Evolutionary conservation across 2,329 filamentous ascomycete genomes (phyloP), one percentile per base, ranked within the genome.

Genomic region (Nectriaceae sp.): DNA sequence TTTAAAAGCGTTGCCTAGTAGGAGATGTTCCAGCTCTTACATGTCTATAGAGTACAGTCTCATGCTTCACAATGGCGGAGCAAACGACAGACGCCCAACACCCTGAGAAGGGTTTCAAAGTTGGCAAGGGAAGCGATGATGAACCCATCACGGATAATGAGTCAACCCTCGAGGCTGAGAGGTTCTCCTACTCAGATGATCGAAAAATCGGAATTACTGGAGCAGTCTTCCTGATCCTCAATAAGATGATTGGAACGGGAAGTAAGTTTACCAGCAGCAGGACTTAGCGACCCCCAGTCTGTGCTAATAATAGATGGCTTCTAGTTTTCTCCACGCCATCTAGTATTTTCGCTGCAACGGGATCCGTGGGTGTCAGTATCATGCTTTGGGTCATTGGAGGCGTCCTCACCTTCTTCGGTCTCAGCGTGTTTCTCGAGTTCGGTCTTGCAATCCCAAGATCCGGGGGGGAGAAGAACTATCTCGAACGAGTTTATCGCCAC

Each of bases 291-390:
- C n/a, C 16, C 20, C 11, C 37, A 76, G 74, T 82, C n/a, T n/a
- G n/a, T n/a, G n/a, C n/a, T n/a, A n/a, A n/a, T n/a, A n/a, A n/a
- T n/a, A n/a, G n/a, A n/a, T n/a, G n/a, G n/a, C n/a, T n/a, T n/a
- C n/a, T n/a, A n/a, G n/a, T 90, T 54, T 90, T 89, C 59, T 85
- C 86, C 1, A 88, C 85, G 0, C 87, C 84, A 0, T 85, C 83
- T 0, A 77, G 83, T 4, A 87, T 90, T 42, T 74, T 88, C 3
- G 77, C 81, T 31, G 78, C 82, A 0, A 81, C 83, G 2, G 87
- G 87, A 2, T 89, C 85, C 46, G 75, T 85, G 0, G 85, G 85
- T 0, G 67, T 89, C 3, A 76, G 83, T 0, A 65, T 89, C 2
- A 54, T 77, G 1, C 65, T 89, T 3, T 89, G 87, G 87, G 46